phyloP scores from a whole-genome alignment of 2,329 filamentous ascomycete species.

The Aspergillus latus region DNA sequence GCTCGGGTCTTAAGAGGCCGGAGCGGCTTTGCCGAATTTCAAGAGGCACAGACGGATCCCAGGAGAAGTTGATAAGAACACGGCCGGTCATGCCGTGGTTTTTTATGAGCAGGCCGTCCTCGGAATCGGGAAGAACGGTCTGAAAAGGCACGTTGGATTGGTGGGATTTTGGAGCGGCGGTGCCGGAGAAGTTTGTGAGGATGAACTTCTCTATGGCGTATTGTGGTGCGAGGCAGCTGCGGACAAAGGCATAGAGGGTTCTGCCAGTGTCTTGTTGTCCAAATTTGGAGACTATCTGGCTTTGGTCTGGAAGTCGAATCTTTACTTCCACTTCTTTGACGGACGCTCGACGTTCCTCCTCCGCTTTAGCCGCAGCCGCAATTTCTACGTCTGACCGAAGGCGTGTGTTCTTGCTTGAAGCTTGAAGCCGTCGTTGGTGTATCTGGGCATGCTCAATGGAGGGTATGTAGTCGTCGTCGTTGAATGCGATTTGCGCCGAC shows the following conservation, averaged over 20 bases:
- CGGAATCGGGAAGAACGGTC: conserved; percentile 43
- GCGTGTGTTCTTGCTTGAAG: conserved; percentile 73
- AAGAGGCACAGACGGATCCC: conserved; percentile 64
- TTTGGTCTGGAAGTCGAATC: conserved; percentile 85
- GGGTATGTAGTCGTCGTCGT: conserved; percentile 76
- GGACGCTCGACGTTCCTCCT: conserved; percentile 64
- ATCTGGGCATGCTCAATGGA: conserved; percentile 82
- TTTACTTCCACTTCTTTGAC: conserved; percentile 71
- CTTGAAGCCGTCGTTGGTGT: conserved; percentile 72
- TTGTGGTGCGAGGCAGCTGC: conserved; percentile 63
- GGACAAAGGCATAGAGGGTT: conserved; percentile 72
- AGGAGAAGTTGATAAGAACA: conserved; percentile 73
- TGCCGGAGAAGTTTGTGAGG: conserved; percentile 59
- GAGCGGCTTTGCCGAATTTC: conserved; percentile 52
- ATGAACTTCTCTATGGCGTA: conserved; percentile 65
- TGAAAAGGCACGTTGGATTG: conserved; percentile 18
- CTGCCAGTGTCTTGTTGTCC: conserved; percentile 66
- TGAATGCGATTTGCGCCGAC: conserved; percentile 66
- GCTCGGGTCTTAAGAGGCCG: conserved; percentile 57
- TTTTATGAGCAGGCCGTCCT: conserved; percentile 61
- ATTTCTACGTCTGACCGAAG: conserved; percentile 82
- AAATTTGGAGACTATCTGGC: conserved; percentile 71
- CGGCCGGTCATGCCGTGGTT: conserved; percentile 69
- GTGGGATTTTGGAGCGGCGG: conserved; percentile 18
- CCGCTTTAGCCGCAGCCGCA: conserved; percentile 65